phyloP scores from a whole-genome alignment of 2,329 filamentous ascomycete genomes.

The Diaporthe ilicicola region DNA sequence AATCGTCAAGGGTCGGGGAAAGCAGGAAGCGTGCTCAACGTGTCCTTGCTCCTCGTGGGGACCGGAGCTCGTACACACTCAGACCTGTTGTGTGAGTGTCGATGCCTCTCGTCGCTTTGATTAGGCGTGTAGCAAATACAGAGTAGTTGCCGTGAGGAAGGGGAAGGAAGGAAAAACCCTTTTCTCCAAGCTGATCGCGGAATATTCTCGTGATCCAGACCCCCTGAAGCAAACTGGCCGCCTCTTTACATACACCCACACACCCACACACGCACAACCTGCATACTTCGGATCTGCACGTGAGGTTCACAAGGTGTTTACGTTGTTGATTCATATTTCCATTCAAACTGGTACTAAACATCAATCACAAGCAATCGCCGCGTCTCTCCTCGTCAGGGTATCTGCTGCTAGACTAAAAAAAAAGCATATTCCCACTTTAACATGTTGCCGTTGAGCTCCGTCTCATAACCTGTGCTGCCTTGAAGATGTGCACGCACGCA shows the following conservation, averaged over 20 bases:
- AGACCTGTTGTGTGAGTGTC: not conserved
- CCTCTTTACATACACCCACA: not conserved
- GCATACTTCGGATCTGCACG: not conserved
- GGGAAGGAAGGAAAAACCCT: not conserved
- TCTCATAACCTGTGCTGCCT: not conserved
- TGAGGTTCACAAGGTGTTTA: not conserved
- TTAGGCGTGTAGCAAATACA: too few species aligned
- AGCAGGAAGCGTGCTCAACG: not conserved
- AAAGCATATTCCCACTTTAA: slow-evolving; percentile 24
- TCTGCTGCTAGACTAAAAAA: slow-evolving; percentile 31
- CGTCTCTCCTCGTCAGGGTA: slow-evolving; percentile 32
- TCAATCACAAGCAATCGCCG: slow-evolving; percentile 28
- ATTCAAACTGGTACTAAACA: slow-evolving; percentile 15
- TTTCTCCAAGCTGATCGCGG: not conserved
- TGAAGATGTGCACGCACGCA: not conserved
- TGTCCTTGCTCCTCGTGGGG: not conserved
- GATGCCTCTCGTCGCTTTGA: not conserved
- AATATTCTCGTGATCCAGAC: not conserved
- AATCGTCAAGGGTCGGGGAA: not conserved
- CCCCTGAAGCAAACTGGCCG: not conserved
- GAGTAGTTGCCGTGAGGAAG: not conserved
- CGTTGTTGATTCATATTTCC: not conserved
- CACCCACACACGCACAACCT: not conserved
- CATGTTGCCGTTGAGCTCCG: slow-evolving; percentile 5
- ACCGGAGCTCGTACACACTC: not conserved